phyloP scores from a whole-genome alignment of 306 rosid genomes.

The Luffa aegyptiaca region DNA sequence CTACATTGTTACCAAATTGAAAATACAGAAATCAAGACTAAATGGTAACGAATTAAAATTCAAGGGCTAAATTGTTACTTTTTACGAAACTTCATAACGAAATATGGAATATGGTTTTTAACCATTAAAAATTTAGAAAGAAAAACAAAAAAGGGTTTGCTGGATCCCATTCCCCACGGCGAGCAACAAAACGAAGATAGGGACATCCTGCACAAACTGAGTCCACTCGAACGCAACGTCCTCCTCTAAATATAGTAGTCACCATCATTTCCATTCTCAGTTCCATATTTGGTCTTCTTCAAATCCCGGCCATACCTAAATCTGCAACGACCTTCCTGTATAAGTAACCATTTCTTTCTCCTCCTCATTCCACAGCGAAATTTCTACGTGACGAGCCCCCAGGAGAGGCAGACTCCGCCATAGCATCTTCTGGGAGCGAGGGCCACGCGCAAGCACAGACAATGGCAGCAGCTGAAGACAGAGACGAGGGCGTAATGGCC shows the following conservation, averaged over 20 bases:
- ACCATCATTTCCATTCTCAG: not conserved
- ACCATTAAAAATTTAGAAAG: not conserved
- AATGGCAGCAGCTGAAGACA: constrained; percentile 23
- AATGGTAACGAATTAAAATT: too few species aligned
- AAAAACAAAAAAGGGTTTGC: not conserved
- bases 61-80: too few species aligned
- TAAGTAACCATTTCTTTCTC: not conserved
- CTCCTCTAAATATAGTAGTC: not conserved
- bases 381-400: not conserved
- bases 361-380: not conserved
- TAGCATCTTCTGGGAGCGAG: constrained; percentile 3
- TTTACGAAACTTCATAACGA: too few species aligned
- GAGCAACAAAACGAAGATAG: not conserved
- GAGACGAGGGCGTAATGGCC: constrained; percentile 45
- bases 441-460: not conserved
- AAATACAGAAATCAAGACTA: too few species aligned
- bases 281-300: constrained; percentile 9
- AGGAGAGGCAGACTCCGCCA: not conserved
- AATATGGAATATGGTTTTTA: too few species aligned
- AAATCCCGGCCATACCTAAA: not conserved
- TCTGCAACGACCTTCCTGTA: not conserved
- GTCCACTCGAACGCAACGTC: not conserved
- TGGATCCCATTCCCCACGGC: not conserved
- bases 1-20: too few species aligned
- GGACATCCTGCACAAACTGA: not conserved